Base-by-base conservation (phyloP, 2,329 filamentous ascomycete genomes). In the Aspergillus pseudoterreus region DNA sequence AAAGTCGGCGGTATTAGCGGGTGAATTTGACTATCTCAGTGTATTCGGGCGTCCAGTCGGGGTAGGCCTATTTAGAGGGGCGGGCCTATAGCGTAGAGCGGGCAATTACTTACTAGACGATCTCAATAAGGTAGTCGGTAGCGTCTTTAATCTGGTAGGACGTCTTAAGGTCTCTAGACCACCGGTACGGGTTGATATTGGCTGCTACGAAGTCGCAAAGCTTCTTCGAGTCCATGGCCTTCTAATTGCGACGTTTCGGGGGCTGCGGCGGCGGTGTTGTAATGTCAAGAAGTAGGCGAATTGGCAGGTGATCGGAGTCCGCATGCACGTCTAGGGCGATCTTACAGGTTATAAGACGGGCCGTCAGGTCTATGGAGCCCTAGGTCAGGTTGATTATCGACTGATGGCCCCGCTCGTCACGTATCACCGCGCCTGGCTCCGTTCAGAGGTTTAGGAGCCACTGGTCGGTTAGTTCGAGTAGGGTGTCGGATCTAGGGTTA, bases 11-110 rank as follows among this genome's bases (percentile, higher is more conserved):
- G 15, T 53, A 46, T 9, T 24, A 12, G 32, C 55, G 44, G 12
- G 38, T 27, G 12, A 17, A 12, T 35, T 57, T 52, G 14, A 55
- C 41, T 1, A 50, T 51, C 6, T 48, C 52, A 27, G 51, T 59
- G 51, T 57, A 66, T 45, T 64, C 51, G 22, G 53, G 30, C 46
- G 55, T 51, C 42, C 63, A 66, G 5, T 56, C 60, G n/a, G 57
- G 36, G 32, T 63, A 56, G n/a, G 59, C 58, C 24, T 36, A 57
- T 3, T 45, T 51, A 9, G 47, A 60, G 30, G 59, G 60, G 22
- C 58, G 58, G 14, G 57, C 54, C 59, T 52, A 63, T 36, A 56
- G 63, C n/a, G 61, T 63, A 6, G 59, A 67, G 24, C 35, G 45
- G 11, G 63, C 54, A 30, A 65, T 60, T 5, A 52, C 57, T 6